Conservation (phyloP, 306 rosid species). For the Dalbergia oliveri region DNA sequence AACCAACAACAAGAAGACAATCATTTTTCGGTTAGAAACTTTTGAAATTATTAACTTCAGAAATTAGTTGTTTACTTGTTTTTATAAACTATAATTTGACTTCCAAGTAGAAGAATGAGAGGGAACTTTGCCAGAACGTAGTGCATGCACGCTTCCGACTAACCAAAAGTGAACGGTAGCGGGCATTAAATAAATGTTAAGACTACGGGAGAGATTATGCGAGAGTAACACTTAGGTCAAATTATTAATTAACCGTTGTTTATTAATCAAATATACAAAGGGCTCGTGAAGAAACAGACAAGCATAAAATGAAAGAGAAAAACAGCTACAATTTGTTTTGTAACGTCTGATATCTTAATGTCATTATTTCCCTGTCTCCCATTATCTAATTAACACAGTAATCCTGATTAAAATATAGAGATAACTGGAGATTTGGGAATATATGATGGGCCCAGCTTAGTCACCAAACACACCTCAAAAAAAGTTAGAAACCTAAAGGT, state of each 20-base stretch:
- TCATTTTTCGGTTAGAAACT: constrained; percentile 22
- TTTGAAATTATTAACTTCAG: constrained; percentile 1
- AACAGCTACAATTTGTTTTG: neutral
- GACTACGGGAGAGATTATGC: neutral
- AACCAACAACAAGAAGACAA: constrained; percentile 9
- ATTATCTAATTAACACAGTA: constrained; percentile 25
- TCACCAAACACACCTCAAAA: neutral
- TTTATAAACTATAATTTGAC: neutral
- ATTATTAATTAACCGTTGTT: neutral
- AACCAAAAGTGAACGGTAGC: neutral
- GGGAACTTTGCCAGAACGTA: neutral
- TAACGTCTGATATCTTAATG: constrained; percentile 6
- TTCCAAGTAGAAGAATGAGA: neutral
- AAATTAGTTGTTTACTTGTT: neutral
- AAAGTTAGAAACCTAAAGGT: neutral
- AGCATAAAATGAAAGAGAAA: neutral
- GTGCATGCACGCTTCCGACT: neutral
- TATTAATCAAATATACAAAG: neutral
- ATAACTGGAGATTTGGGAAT: constrained; percentile 33
- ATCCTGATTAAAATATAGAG: neutral
- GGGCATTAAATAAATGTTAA: neutral
- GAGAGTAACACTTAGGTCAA: neutral
- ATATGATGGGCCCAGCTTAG: constrained; percentile 17
- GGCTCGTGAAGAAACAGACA: constrained; percentile 25
- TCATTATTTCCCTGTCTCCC: constrained; percentile 45